Percentiles rank a stretch among this genome's conserved stretches.
Evolutionary conservation across 192 early-diverging fungal species (phyloP).

Genomic region (Oehlia diaphana): DNA sequence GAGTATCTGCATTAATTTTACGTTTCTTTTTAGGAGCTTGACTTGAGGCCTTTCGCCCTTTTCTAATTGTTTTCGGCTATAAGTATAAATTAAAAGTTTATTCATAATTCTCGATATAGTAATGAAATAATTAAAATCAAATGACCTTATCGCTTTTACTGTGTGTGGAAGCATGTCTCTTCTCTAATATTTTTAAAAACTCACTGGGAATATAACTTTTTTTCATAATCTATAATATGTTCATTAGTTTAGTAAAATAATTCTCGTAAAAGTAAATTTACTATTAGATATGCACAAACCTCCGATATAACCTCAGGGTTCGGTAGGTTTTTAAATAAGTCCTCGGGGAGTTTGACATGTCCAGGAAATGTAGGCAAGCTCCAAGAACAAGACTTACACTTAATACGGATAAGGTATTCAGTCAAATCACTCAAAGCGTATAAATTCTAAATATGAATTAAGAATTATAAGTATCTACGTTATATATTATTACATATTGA

Average conservation of each 20-base stretch:
- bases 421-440: slow-evolving; percentile 85
- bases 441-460: slow-evolving; percentile 49
- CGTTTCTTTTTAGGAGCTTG: slow-evolving; percentile 14
- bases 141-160: slow-evolving; percentile 16
- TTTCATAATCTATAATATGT: slow-evolving; percentile 11
- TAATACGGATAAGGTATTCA: slow-evolving; percentile 77
- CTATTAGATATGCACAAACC: slow-evolving; percentile 28
- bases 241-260: neutral
- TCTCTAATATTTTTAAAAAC: slow-evolving; percentile 25
- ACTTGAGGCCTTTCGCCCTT: neutral
- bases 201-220: slow-evolving; percentile 22
- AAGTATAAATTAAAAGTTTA: neutral
- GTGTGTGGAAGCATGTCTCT: neutral
- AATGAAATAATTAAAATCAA: neutral
- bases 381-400: slow-evolving; percentile 75
- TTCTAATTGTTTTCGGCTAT: neutral
- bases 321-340: slow-evolving; percentile 63
- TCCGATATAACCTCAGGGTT: slow-evolving; percentile 35
- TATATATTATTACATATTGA: neutral
- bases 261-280: neutral
- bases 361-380: slow-evolving; percentile 77
- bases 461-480: neutral
- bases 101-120: neutral
- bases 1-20: neutral
- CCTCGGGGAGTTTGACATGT: slow-evolving; percentile 61